phyloP scores from a whole-genome alignment of 371 early-diverging fungal species.

The Umbelopsis sp. region DNA sequence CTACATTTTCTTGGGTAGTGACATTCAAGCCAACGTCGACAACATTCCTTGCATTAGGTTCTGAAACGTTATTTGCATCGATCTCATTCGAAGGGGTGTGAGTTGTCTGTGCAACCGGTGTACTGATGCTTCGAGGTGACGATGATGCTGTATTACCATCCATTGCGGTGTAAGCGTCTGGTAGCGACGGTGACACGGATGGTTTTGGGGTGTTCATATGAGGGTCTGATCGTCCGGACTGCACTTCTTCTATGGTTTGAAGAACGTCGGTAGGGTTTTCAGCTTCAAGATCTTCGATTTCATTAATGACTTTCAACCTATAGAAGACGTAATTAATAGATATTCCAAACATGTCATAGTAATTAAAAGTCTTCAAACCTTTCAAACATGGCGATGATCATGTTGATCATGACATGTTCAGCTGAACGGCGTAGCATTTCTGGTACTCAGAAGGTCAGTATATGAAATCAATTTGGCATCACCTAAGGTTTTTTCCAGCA shows the following conservation, averaged over 20 bases:
- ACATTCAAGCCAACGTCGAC: slow-evolving; percentile 14
- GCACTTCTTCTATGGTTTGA: neutral
- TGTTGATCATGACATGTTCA: slow-evolving; percentile 78
- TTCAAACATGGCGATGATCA: slow-evolving; percentile 76
- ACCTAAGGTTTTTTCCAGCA: slow-evolving; percentile 18
- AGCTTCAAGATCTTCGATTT: slow-evolving; percentile 16
- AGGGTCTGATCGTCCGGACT: slow-evolving; percentile 25
- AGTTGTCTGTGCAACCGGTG: neutral
- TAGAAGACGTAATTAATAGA: neutral
- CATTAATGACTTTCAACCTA: slow-evolving; percentile 42
- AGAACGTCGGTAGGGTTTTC: neutral
- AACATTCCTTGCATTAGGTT: slow-evolving; percentile 10
- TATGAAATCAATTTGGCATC: slow-evolving; percentile 23
- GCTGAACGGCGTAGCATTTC: slow-evolving; percentile 82
- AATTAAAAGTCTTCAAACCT: slow-evolving; percentile 39
- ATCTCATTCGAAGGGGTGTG: slow-evolving; percentile 16
- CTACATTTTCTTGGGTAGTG: slow-evolving; percentile 17
- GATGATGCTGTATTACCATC: slow-evolving; percentile 2
- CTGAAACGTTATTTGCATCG: slow-evolving; percentile 9
- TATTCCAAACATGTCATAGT: neutral
- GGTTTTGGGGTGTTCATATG: slow-evolving; percentile 49
- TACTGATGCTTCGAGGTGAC: neutral
- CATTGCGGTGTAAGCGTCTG: neutral
- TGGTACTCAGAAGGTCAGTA: slow-evolving; percentile 32
- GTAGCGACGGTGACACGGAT: slow-evolving; percentile 31